Base-by-base conservation (phyloP, 2,329 filamentous ascomycete genomes). In the Diaporthe sp. region DNA sequence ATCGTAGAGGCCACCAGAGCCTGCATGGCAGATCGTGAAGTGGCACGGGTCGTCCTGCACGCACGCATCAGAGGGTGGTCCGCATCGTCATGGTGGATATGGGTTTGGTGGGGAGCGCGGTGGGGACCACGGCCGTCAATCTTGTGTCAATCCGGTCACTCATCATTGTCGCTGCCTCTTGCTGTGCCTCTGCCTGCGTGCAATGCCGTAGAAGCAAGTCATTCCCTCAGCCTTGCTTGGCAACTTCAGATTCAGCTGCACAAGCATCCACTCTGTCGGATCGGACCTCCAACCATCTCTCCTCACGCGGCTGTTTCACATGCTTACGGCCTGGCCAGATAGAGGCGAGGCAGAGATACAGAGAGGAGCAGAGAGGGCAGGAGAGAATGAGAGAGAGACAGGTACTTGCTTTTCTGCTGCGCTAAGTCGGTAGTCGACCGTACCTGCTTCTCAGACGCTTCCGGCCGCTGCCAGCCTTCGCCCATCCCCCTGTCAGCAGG, bases 171-270 rank as follows among this genome's bases (percentile, higher is more conserved):
- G 22, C 55, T 34, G 28, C 31, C 55, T 62, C 12, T 25, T 22
- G 8, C 44, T 49, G 15, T 49, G 37, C 25, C 39, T 65, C 37
- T 46, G 25, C 37, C 39, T 39, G 9, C 17, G 22, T 22, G 37
- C 60, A 49, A 19, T 31, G 25, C 25, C 34, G 46, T 53, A 39
- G 28, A 39, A 19, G 34, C 34, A 70, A 13, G 49, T 70, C 49
- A 70, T 53, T 28, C 34, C 73, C 73, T 72, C 73, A 75, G 73
- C 73, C 73, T 72, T 71, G 73, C 73, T 65, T 62, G 58, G 67
- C 57, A 34, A n/a, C 61, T 44, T 72, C 67, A 65, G 46, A 51
- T 31, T 75, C 58, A 65, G 57, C 73, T 62, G 73, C 39, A 31
- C 73, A 61, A 55, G 73, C 65, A 70, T 70, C 49, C 62, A 39